Percentiles rank a stretch among this genome's conserved stretches.
phyloP scores from a whole-genome alignment of 2,329 filamentous ascomycete genomes.

The Diaporthe sp. region DNA sequence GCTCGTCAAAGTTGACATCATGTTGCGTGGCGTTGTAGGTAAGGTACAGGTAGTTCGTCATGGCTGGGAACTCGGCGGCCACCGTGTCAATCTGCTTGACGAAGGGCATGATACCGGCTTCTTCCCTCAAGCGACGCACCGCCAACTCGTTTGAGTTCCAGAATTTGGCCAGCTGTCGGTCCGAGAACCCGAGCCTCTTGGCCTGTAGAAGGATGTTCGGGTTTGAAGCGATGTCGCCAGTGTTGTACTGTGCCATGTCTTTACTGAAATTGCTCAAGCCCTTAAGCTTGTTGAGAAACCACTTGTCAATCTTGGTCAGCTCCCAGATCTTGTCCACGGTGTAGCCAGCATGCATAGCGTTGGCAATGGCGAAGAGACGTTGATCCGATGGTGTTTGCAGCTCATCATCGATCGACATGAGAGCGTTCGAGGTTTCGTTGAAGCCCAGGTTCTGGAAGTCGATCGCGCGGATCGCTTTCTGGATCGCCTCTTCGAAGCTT shows the following conservation, averaged over 20 bases:
- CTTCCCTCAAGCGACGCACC: slow-evolving; percentile 84
- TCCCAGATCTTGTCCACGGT: slow-evolving; percentile 98
- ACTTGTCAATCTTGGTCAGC: slow-evolving; percentile 98
- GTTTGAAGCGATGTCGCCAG: slow-evolving; percentile 72
- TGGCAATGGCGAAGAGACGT: slow-evolving; percentile 95
- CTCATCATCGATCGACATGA: slow-evolving; percentile 97
- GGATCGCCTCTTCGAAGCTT: slow-evolving; percentile 97
- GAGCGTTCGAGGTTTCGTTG: slow-evolving; percentile 81
- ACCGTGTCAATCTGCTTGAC: slow-evolving; percentile 99
- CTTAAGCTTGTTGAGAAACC: slow-evolving; percentile 95
- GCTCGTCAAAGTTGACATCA: slow-evolving; percentile 86
- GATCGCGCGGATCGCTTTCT: slow-evolving; percentile 95
- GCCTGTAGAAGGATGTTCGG: slow-evolving; percentile 79
- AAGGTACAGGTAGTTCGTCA: slow-evolving; percentile 95
- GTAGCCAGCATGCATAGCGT: slow-evolving; percentile 95
- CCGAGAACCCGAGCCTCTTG: slow-evolving; percentile 94
- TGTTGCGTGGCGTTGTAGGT: slow-evolving; percentile 93
- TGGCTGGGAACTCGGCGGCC: slow-evolving; percentile 93
- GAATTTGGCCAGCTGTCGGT: slow-evolving; percentile 93
- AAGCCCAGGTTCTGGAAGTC: slow-evolving; percentile 97
- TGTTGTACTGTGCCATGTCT: slow-evolving; percentile 74
- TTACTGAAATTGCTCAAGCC: slow-evolving; percentile 90
- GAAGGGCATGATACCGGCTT: slow-evolving; percentile 85
- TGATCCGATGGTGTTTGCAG: slow-evolving; percentile 98
- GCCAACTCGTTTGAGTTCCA: slow-evolving; percentile 95